Evolutionary conservation across 352 stramenopile species (phyloP).

Genomic region (Globisporangium nodosum): DNA sequence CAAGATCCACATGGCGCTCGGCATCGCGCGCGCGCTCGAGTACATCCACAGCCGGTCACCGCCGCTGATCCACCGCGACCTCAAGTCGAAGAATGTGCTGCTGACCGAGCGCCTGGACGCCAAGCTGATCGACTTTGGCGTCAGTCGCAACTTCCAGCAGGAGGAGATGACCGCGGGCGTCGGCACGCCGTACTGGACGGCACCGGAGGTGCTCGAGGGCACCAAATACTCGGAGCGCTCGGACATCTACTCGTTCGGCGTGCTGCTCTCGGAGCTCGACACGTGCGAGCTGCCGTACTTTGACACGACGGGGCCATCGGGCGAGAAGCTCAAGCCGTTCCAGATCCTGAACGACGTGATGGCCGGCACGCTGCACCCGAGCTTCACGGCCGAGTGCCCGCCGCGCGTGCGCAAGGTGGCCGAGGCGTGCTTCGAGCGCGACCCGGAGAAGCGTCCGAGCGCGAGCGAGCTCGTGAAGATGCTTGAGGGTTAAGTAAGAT

Average conservation of each 20-base stretch:
- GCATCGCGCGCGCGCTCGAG: constrained; percentile 22
- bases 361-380: constrained; percentile 32
- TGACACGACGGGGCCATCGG: constrained; percentile 18
- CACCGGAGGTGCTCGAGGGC: constrained; percentile 29
- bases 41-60: constrained; percentile 27
- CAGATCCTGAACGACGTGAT: constrained; percentile 38
- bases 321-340: constrained; percentile 29
- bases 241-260: constrained; percentile 34
- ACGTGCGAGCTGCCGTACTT: constrained; percentile 18
- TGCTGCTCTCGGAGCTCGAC: constrained; percentile 34
- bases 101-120: constrained; percentile 19
- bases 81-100: constrained; percentile 29
- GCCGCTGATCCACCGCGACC: constrained; percentile 37
- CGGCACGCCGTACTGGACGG: constrained; percentile 23
- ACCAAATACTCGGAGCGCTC: constrained; percentile 17
- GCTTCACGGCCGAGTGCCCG: constrained; percentile 34
- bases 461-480: constrained; percentile 33
- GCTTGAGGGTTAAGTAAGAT: constrained; percentile 19
- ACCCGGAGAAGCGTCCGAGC: constrained; percentile 30
- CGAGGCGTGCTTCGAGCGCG: constrained; percentile 35
- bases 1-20: constrained; percentile 26
- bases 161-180: constrained; percentile 11
- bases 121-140: constrained; percentile 40
- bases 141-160: constrained; percentile 3
- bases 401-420: constrained; percentile 27